Base-by-base conservation (phyloP, 371 early-diverging fungal genomes). In the Mortierella sp. region DNA sequence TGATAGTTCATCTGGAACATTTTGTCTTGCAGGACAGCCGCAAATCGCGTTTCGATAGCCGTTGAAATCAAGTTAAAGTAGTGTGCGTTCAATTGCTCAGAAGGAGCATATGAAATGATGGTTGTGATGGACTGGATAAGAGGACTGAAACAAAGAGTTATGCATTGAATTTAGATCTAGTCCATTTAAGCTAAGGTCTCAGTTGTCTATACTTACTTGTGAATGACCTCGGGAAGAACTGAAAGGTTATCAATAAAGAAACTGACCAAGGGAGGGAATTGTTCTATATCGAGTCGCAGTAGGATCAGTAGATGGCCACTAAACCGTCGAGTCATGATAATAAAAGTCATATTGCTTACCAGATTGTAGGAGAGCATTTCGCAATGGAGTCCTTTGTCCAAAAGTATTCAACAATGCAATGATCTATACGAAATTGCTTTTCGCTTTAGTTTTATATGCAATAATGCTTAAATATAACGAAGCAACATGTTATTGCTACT, bases 51-150 rank as follows among this genome's bases (percentile, higher is more conserved):
- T 73, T 92, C 90, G 58, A 92, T 87, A 74, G 90, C 88, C 0
- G 72, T 83, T 58, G 88, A 90, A 60, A 92, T 87, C 28, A 89
- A 67, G 15, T 75, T 76, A 63, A 92, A 88, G 72, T 92, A 93
- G 21, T 86, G 83, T 8, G 85, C 83, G 19, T 85, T 85, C 8
- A 90, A 67, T 9, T 83, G 83, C 16, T 85, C 78, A 47, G 89
- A 87, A 1, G 85, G 76, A 0, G 90, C 87, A 69, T 88, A 89
- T 32, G 93, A 91, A 1, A 90, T 87, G 53, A 93, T 91, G 24
- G 86, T 85, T 7, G 91, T 87, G 62, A 92, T 87, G 2, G 91
- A 90, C 69, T 92, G 90, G 45, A 94, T 89, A n/a, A 94, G 83
- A 0, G 89, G 87, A 61, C 89, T 91, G 74, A 22, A 24, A 22